These are phyloP conservation scores for Gracilaria vermiculophylla DNA, from an alignment of 23 red algal genomes.

Conservation along the genomic window DNA sequence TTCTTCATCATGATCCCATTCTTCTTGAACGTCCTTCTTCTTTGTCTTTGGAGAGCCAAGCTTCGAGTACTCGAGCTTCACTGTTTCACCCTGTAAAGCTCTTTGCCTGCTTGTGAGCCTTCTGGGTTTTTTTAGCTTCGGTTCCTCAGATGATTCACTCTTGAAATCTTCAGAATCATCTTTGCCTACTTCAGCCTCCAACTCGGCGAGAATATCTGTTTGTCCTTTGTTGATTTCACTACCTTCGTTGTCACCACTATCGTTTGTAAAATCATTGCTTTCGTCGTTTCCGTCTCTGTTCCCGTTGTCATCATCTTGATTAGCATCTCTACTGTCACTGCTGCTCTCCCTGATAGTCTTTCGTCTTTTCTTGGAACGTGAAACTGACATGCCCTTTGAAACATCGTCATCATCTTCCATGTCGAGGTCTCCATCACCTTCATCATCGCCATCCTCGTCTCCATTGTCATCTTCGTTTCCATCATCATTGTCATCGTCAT, in stretches of 20 bases:
- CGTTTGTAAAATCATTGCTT: slow-evolving; percentile 14
- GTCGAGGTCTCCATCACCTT: background rate
- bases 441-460: background rate
- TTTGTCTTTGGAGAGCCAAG: slow-evolving; percentile 57
- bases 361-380: slow-evolving; percentile 8
- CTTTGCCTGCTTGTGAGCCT: slow-evolving; percentile 60
- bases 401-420: slow-evolving; percentile 2
- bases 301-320: slow-evolving; percentile 15
- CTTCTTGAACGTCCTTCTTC: slow-evolving; percentile 49
- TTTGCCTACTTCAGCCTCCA: slow-evolving; percentile 18
- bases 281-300: slow-evolving; percentile 14
- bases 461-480: slow-evolving; percentile 16
- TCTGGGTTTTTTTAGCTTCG: slow-evolving; percentile 9
- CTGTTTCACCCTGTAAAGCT: slow-evolving; percentile 57
- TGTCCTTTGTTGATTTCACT: background rate
- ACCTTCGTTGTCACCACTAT: slow-evolving; percentile 22
- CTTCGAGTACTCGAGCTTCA: slow-evolving; percentile 66
- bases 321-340: slow-evolving; percentile 5
- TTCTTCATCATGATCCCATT: slow-evolving; percentile 71
- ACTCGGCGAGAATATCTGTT: slow-evolving; percentile 6
- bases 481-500: slow-evolving; percentile 7
- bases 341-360: slow-evolving; percentile 30
- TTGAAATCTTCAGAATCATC: slow-evolving; percentile 40
- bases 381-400: background rate
- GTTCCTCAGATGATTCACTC: background rate